These are phyloP conservation scores for Chlorella sp. DNA, from an alignment of 139 green algal species.

Conservation along the genomic window DNA sequence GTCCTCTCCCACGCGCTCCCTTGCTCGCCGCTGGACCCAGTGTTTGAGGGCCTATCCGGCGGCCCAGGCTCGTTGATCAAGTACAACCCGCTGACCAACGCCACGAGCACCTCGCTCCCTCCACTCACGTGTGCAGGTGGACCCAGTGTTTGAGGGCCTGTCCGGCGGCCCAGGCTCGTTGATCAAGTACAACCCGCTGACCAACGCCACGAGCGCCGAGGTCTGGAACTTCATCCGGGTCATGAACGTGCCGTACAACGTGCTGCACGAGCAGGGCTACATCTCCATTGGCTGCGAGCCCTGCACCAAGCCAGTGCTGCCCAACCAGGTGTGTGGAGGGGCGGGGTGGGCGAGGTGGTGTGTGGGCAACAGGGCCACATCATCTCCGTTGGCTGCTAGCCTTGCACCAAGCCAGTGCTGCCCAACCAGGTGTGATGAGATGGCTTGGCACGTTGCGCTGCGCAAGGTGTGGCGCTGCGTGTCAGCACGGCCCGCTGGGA, in stretches of 20 bases:
- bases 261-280: slow-evolving; percentile 87
- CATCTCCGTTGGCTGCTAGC: slow-evolving; percentile 95
- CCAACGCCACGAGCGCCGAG: slow-evolving; percentile 80
- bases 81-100: slow-evolving; percentile 95
- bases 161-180: slow-evolving; percentile 72
- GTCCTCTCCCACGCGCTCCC: too few relatives aligned
- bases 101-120: too few relatives aligned
- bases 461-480: too few relatives aligned
- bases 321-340: slow-evolving; percentile 63
- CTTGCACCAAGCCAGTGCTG: slow-evolving; percentile 91
- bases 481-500: too few relatives aligned
- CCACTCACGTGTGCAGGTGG: slow-evolving; percentile 66
- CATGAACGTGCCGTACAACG: slow-evolving; percentile 90
- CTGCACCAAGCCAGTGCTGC: slow-evolving; percentile 91
- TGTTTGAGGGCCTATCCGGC: slow-evolving; percentile 79
- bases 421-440: slow-evolving; percentile 75
- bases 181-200: slow-evolving; percentile 98
- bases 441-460: too few relatives aligned
- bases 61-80: slow-evolving; percentile 89
- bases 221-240: slow-evolving; percentile 96
- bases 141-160: slow-evolving; percentile 90
- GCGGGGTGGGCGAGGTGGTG: too few relatives aligned
- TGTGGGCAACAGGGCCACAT: too few relatives aligned
- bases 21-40: too few relatives aligned
- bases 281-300: slow-evolving; percentile 96